Percentiles rank a stretch among this genome's conserved stretches.
Evolutionary conservation across 2,329 filamentous ascomycete genomes (phyloP).

Genomic region (Colletotrichum sp.): DNA sequence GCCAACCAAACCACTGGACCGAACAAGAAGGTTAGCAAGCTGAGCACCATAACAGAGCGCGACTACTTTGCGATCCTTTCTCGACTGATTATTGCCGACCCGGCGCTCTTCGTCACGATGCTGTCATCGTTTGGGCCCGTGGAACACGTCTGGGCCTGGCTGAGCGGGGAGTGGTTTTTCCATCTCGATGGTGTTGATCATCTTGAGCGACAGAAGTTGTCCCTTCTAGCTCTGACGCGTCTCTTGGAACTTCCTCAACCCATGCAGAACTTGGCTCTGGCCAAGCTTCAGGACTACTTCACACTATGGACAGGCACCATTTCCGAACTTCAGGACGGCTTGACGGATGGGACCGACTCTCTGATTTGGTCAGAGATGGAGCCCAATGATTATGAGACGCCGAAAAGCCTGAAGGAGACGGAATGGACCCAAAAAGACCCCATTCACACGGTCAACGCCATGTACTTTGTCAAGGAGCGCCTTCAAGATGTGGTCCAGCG

Average conservation of each 20-base stretch:
- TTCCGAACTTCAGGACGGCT: constrained; percentile 67
- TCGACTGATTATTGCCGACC: constrained; percentile 76
- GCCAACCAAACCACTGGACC: constrained; percentile 85
- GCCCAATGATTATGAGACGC: constrained; percentile 59
- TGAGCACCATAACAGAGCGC: constrained; percentile 78
- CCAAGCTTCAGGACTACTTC: constrained; percentile 74
- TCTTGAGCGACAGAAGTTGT: constrained; percentile 71
- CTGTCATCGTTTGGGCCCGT: constrained; percentile 51
- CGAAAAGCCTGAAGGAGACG: constrained; percentile 58
- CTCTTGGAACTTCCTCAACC: constrained; percentile 68
- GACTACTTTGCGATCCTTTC: constrained; percentile 87
- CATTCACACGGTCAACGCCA: constrained; percentile 69
- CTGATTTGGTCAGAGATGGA: constrained; percentile 52
- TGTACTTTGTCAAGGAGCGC: constrained; percentile 67
- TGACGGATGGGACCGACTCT: constrained; percentile 54
- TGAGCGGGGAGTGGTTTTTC: constrained; percentile 69
- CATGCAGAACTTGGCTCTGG: constrained; percentile 62
- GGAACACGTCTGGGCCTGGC: constrained; percentile 63
- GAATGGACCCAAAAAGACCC: constrained; percentile 65
- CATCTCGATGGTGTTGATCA: constrained; percentile 73
- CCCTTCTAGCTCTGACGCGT: constrained; percentile 73
- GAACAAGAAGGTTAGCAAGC: constrained; percentile 69
- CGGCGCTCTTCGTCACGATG: constrained; percentile 68
- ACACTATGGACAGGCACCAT: constrained; percentile 77
- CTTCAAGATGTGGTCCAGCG: constrained; percentile 63